Evolutionary conservation across 495 filamentous ascomycete genomes (phyloP).

Genomic region (Extremus antarcticus): DNA sequence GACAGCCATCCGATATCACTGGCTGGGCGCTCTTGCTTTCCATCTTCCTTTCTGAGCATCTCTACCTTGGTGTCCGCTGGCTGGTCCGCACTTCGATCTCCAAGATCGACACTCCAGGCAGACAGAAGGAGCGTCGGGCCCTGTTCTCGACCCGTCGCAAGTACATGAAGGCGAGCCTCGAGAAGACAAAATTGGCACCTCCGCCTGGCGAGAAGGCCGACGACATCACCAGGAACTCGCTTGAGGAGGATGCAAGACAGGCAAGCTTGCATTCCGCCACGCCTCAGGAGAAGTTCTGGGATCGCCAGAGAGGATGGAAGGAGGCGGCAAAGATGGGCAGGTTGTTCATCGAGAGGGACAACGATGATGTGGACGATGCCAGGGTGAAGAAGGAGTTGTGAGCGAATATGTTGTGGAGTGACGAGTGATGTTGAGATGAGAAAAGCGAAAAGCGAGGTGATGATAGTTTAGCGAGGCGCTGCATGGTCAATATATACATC

Average conservation of each 20-base stretch:
- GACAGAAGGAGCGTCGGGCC: slow-evolving; percentile 69
- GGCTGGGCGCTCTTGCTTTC: slow-evolving; percentile 75
- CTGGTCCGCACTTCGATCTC: slow-evolving; percentile 55
- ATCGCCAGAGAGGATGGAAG: slow-evolving; percentile 48
- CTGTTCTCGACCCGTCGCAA: slow-evolving; percentile 62
- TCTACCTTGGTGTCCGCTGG: slow-evolving; percentile 65
- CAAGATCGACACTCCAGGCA: slow-evolving; percentile 75
- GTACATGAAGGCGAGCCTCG: slow-evolving; percentile 53
- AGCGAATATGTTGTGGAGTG: no score
- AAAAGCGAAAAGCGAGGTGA: no score
- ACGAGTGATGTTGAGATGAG: no score
- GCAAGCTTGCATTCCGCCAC: slow-evolving; percentile 40
- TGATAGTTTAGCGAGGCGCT: no score
- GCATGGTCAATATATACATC: no score
- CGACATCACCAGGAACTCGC: slow-evolving; percentile 29
- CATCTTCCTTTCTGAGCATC: slow-evolving; percentile 77
- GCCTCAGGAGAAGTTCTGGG: slow-evolving; percentile 60
- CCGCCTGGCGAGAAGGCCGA: slow-evolving; percentile 27
- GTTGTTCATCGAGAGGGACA: slow-evolving; percentile 9
- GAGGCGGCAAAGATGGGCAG: slow-evolving; percentile 49
- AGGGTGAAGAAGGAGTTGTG: slow-evolving; percentile 1
- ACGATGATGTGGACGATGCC: neutral
- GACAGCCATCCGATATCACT: slow-evolving; percentile 55
- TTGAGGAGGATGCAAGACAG: slow-evolving; percentile 61
- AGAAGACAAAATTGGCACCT: slow-evolving; percentile 22